A percentile compares a stretch with the other conserved stretches of the same genome.
Conservation (phyloP, 768 basidiomycete species). For the Phanerodontia chrysosporium region DNA sequence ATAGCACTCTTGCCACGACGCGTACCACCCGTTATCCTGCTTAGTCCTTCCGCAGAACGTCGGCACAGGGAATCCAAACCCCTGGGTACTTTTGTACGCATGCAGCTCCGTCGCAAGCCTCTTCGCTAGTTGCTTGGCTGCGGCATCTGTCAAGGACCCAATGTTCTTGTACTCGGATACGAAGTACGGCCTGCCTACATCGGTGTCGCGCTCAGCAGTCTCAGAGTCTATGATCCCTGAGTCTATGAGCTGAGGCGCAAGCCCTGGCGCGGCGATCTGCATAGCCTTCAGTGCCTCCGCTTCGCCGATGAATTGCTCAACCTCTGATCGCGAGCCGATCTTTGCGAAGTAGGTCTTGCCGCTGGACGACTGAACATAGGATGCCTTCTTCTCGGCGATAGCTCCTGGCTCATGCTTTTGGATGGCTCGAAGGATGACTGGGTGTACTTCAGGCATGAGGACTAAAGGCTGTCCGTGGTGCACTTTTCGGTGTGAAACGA, state of each 20-base stretch:
- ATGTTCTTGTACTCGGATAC: conserved; percentile 73
- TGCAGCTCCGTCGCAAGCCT: conserved; percentile 70
- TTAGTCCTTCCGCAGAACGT: conserved; percentile 76
- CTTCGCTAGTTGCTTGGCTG: conserved; percentile 50
- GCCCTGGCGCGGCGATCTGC: conserved; percentile 56
- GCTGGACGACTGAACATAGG: conserved; percentile 51
- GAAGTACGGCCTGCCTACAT: conserved; percentile 52
- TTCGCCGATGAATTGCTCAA: conserved; percentile 68
- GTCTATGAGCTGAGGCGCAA: conserved; percentile 56
- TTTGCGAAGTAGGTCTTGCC: conserved; percentile 64
- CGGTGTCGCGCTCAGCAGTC: conserved; percentile 23
- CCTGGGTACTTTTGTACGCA: conserved; percentile 42
- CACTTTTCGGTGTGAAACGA: neutral
- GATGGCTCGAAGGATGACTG: conserved; percentile 41
- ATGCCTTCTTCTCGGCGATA: conserved; percentile 28
- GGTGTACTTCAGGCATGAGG: neutral
- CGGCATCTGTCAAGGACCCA: conserved; percentile 36
- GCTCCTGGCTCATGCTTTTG: conserved; percentile 49
- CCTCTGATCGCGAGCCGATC: conserved; percentile 44
- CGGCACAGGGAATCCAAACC: conserved; percentile 69
- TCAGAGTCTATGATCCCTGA: conserved; percentile 35
- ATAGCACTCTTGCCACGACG: conserved; percentile 69
- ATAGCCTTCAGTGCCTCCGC: conserved; percentile 65
- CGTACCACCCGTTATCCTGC: conserved; percentile 68
- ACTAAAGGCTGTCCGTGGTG: neutral